phyloP scores from a whole-genome alignment of 164 flowering plant genomes.

The Macadamia tetraphylla region DNA sequence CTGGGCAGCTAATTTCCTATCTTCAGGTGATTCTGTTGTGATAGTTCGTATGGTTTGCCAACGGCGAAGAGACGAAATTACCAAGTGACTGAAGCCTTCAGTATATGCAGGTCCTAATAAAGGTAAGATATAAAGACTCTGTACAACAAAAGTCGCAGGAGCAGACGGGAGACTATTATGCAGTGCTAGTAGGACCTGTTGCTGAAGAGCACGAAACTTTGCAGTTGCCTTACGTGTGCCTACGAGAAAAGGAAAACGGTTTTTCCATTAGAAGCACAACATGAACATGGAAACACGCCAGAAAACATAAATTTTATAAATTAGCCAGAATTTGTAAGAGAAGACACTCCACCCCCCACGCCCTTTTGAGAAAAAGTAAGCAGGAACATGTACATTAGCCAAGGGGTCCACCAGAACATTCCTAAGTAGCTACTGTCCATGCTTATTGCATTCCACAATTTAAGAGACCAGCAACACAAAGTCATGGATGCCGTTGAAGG shows the following conservation, averaged over 20 bases:
- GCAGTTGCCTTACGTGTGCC: constrained; percentile 72
- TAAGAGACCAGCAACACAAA: background rate
- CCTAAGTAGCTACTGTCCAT: background rate
- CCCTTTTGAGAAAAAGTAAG: no score
- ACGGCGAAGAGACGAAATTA: constrained; percentile 69
- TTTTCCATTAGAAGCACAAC: constrained; percentile 1
- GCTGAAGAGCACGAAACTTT: constrained; percentile 75
- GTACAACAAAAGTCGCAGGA: constrained; percentile 58
- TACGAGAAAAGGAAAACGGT: constrained; percentile 21
- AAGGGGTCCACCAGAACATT: no score
- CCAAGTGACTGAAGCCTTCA: constrained; percentile 86
- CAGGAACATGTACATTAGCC: no score
- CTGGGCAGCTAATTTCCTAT: constrained; percentile 51
- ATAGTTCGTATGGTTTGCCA: constrained; percentile 30
- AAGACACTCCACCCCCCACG: no score
- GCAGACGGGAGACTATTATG: constrained; percentile 59
- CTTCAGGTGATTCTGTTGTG: constrained; percentile 32
- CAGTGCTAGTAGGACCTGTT: constrained; percentile 50
- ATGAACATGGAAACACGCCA: constrained; percentile 3
- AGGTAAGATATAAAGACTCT: constrained; percentile 68
- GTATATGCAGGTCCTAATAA: constrained; percentile 42
- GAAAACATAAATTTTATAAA: background rate
- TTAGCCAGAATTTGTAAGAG: background rate
- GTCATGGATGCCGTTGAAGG: background rate
- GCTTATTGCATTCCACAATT: background rate